Evolutionary conservation across 2,329 filamentous ascomycete species (phyloP).

Genomic region (Escovopsis sp.): DNA sequence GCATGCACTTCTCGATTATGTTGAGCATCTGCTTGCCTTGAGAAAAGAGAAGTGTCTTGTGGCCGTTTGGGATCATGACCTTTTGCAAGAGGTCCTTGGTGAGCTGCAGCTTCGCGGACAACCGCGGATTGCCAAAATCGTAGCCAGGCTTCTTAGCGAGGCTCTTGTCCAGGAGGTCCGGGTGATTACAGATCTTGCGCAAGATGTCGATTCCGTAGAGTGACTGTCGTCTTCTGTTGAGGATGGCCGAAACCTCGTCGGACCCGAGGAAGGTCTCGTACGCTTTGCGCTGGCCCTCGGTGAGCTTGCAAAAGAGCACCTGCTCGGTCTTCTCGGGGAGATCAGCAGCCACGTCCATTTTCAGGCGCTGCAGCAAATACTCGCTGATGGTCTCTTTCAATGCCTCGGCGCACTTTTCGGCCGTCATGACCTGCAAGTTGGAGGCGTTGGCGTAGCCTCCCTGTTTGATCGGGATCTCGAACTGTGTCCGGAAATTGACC

Average conservation of each 20-base stretch:
- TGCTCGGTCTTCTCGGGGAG: constrained; percentile 92
- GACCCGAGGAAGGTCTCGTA: constrained; percentile 75
- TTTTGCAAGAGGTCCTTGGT: constrained; percentile 67
- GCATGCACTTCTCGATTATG: constrained; percentile 74
- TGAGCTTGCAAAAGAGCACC: constrained; percentile 90
- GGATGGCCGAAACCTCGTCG: constrained; percentile 71
- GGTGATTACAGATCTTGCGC: constrained; percentile 95
- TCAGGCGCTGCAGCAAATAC: constrained; percentile 83
- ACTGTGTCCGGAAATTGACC: constrained; percentile 78
- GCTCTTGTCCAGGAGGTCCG: constrained; percentile 61
- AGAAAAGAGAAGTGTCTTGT: constrained; percentile 86
- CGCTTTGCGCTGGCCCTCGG: constrained; percentile 55
- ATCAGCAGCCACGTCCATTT: constrained; percentile 85
- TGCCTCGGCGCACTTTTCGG: constrained; percentile 84
- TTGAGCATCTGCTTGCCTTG: constrained; percentile 93
- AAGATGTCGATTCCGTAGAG: constrained; percentile 84
- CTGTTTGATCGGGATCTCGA: constrained; percentile 84
- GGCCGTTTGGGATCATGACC: constrained; percentile 77
- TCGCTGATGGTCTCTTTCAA: constrained; percentile 88
- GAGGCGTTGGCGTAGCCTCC: constrained; percentile 93
- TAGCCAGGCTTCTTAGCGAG: constrained; percentile 46
- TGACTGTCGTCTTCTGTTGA: constrained; percentile 59
- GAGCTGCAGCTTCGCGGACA: constrained; percentile 93
- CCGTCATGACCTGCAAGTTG: constrained; percentile 86
- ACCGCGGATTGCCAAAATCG: constrained; percentile 59